phyloP scores from a whole-genome alignment of 202 grass and related monocot genomes.

The Zizania palustris region DNA sequence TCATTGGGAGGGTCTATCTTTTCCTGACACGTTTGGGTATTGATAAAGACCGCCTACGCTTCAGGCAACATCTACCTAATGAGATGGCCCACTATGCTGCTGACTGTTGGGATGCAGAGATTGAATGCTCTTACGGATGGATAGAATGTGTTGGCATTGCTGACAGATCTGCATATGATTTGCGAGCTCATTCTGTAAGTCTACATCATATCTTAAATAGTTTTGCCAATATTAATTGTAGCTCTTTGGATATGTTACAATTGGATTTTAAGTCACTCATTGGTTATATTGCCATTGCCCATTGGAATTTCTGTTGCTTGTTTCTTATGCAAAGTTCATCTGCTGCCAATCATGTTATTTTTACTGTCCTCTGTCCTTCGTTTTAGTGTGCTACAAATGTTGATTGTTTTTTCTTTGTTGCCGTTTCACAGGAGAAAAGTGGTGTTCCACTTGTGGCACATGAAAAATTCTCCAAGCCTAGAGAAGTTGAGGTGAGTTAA shows the following conservation, averaged over 20 bases:
- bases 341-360: conserved; percentile 7
- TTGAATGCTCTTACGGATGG: conserved; percentile 81
- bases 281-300: background rate
- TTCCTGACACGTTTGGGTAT: conserved; percentile 70
- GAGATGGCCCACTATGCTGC: conserved; percentile 93
- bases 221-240: conserved; percentile 6
- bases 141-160: conserved; percentile 89
- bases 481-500: conserved; percentile 68
- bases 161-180: conserved; percentile 87
- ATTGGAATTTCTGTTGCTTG: background rate
- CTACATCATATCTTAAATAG: conserved; percentile 10
- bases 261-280: background rate
- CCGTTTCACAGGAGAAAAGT: conserved; percentile 61
- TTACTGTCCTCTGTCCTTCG: background rate
- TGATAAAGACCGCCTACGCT: conserved; percentile 55
- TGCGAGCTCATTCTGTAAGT: conserved; percentile 69
- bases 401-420: conserved; percentile 13
- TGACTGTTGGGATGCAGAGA: conserved; percentile 90
- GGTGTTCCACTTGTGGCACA: conserved; percentile 65
- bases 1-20: conserved; percentile 82
- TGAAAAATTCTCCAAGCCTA: conserved; percentile 64
- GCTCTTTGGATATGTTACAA: background rate
- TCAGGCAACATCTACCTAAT: conserved; percentile 85
- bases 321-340: background rate
- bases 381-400: conserved; percentile 2